Base-by-base conservation (phyloP, 2,329 filamentous ascomycete genomes). In the Didymella keratinophila region DNA sequence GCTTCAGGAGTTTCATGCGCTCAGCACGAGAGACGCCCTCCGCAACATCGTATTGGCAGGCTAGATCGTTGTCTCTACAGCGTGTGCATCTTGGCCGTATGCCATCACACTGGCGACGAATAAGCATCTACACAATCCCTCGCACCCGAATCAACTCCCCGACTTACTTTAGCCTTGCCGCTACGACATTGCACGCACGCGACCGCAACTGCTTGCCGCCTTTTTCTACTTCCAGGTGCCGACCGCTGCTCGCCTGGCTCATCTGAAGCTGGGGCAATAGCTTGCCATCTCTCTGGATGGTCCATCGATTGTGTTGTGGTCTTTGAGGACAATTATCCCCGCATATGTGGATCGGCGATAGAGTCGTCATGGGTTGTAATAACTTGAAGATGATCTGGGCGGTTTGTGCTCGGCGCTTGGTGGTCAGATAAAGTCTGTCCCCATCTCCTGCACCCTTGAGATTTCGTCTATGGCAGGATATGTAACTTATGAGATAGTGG, bases 91-190 rank as follows among this genome's bases (percentile, higher is more conserved):
- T 59, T 27, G 68, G 68, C 27, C 68, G 64, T 2, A 53, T 51
- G 32, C 65, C 68, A 57, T 70, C 68, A 50, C 68, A 70, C 68
- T 70, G 43, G 16, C 11, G 27, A 27, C 16, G 12, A 4, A 47
- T 65, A 36, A 62, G 60, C 45, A 12, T 48, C 7, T 20, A 23
- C 14, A 14, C 16, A 11, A 27, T 46, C 41, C 44, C 36, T 8
- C 18, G 47, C n/a, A 52, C 25, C 28, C 34, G 32, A 11, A 8
- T 30, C 41, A 27, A 48, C 28, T 44, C 34, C n/a, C 12, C 21
- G 47, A 50, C 64, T 48, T 67, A 68, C 68, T 64, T 70, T 70
- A 30, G 64, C 65, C 52, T 70, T 70, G 18, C 66, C 65, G 43
- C 52, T 67, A 27, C 68, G 62, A 47, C 68, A 70, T 43, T 60